Evolutionary conservation across 2,329 filamentous ascomycete genomes (phyloP).

Genomic region (Fusarium euwallaceae): DNA sequence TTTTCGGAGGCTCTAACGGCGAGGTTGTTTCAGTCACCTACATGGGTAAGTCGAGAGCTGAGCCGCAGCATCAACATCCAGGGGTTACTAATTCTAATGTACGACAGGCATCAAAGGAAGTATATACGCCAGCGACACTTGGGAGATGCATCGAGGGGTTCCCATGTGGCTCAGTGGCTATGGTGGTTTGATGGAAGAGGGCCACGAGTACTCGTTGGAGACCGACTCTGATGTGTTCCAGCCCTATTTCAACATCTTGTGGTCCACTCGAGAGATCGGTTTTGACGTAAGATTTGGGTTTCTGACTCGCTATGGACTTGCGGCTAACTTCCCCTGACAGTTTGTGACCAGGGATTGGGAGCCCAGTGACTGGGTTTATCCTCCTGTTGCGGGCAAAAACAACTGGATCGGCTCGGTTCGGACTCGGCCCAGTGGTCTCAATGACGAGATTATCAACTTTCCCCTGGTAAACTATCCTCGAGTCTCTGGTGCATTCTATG

Average conservation of each 20-base stretch:
- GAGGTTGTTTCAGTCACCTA: conserved; percentile 15
- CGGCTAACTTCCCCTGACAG: background rate
- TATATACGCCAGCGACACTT: conserved; percentile 7
- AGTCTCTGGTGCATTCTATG: background rate
- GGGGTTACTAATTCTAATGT: background rate
- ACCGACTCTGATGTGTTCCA: background rate
- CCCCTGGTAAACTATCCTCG: background rate
- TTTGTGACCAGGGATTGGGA: conserved; percentile 13
- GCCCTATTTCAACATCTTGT: conserved; percentile 13
- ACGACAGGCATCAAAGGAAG: conserved; percentile 18
- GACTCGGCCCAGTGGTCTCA: background rate
- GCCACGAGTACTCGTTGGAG: conserved; percentile 2
- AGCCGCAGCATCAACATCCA: background rate
- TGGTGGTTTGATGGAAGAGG: conserved; percentile 5
- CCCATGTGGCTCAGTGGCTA: conserved; percentile 4
- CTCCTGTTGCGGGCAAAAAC: conserved; percentile 11
- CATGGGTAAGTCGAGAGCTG: conserved; percentile 3
- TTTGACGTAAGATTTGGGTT: conserved; percentile 8
- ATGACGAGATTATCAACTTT: background rate
- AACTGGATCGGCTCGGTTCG: conserved; percentile 16
- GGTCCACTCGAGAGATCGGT: conserved; percentile 16
- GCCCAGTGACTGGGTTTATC: conserved; percentile 16
- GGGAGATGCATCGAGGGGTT: conserved; percentile 16
- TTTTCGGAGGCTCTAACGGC: conserved; percentile 7
- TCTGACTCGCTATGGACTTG: background rate